Evolutionary conservation across 805 yeast species (phyloP).

Genomic region (Starmerella stigmatis): DNA sequence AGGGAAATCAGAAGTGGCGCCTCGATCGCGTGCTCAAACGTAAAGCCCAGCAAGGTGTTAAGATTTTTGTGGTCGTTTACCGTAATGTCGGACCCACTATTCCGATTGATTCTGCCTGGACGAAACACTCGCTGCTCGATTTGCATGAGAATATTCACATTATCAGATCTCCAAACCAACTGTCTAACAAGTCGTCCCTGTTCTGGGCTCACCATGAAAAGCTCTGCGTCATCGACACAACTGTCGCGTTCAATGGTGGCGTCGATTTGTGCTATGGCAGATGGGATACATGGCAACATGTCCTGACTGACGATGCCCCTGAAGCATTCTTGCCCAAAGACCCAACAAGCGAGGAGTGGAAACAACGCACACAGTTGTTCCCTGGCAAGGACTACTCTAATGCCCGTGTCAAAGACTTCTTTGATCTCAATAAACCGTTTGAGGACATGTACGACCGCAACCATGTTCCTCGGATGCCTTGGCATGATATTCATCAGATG

Average conservation of each 20-base stretch:
- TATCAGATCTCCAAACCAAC: constrained; percentile 89
- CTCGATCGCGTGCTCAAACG: constrained; percentile 77
- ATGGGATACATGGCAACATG: constrained; percentile 94
- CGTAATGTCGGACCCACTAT: constrained; percentile 90
- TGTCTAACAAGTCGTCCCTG: constrained; percentile 70
- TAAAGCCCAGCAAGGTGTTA: constrained; percentile 90
- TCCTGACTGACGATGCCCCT: constrained; percentile 60
- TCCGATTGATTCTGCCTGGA: constrained; percentile 86
- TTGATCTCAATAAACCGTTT: constrained; percentile 68
- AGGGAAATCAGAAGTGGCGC: constrained; percentile 90
- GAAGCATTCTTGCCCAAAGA: constrained; percentile 30
- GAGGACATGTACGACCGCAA: constrained; percentile 85
- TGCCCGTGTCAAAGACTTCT: constrained; percentile 85
- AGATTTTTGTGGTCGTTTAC: constrained; percentile 81
- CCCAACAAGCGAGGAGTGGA: constrained; percentile 33
- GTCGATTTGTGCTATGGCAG: constrained; percentile 92
- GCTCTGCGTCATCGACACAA: constrained; percentile 72
- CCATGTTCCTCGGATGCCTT: constrained; percentile 87
- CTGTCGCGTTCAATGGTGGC: constrained; percentile 88
- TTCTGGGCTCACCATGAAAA: constrained; percentile 99
- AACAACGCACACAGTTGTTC: constrained; percentile 46
- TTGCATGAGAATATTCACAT: constrained; percentile 80
- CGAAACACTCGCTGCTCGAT: constrained; percentile 83
- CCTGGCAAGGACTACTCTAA: constrained; percentile 98
- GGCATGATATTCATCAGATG: constrained; percentile 99